A percentile compares a stretch with the other conserved stretches of the same genome.
Evolutionary conservation across 495 filamentous ascomycete species (phyloP).

Genomic region (Aspergillus taichungensis): DNA sequence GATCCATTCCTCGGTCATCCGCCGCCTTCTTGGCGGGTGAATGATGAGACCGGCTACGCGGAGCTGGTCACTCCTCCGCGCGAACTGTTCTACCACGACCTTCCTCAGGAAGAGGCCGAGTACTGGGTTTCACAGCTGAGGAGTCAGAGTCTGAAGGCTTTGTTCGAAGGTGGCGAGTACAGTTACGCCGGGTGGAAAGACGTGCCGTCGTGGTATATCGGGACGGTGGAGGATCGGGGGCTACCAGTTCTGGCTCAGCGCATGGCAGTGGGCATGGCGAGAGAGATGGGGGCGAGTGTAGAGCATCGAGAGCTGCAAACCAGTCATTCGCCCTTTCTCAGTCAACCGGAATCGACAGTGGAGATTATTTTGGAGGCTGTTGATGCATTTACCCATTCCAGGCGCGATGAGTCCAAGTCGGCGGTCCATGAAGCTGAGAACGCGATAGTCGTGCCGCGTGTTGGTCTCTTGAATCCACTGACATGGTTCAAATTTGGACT

Average conservation of each 20-base stretch:
- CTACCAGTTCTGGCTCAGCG: constrained; percentile 28
- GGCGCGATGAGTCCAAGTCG: not conserved
- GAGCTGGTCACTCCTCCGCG: constrained; percentile 20
- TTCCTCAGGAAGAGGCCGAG: constrained; percentile 17
- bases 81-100: constrained; percentile 26
- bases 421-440: not conserved
- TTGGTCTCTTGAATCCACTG: not conserved
- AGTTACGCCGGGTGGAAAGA: constrained; percentile 25
- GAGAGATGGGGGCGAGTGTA: constrained; percentile 18
- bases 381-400: constrained; percentile 12
- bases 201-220: constrained; percentile 25
- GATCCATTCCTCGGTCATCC: constrained; percentile 22
- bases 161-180: constrained; percentile 24
- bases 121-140: constrained; percentile 19
- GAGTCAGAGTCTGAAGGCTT: constrained; percentile 21
- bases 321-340: constrained; percentile 29
- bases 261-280: constrained; percentile 19
- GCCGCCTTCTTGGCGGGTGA: constrained; percentile 16
- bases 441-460: constrained; percentile 4
- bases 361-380: constrained; percentile 19
- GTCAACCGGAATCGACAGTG: constrained; percentile 19
- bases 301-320: constrained; percentile 23
- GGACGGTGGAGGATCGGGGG: constrained; percentile 21
- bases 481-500: constrained; percentile 11
- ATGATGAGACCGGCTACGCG: constrained; percentile 17